Evolutionary conservation across 768 basidiomycete genomes (phyloP).

Genomic region (Tulasnella sp.): DNA sequence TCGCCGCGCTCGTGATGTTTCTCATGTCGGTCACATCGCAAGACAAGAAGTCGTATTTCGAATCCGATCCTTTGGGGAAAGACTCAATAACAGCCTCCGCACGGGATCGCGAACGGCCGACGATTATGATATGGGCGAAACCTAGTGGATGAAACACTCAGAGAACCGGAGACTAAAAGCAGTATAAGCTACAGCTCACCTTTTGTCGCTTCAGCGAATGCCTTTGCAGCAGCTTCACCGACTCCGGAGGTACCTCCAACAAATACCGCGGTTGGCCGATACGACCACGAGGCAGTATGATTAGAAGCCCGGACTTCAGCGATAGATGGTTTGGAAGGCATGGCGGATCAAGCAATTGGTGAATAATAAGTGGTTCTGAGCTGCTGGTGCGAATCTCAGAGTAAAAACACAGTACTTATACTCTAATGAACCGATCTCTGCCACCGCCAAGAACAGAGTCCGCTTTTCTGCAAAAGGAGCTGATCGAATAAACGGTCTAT

Average conservation of each 20-base stretch:
- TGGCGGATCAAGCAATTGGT: background rate
- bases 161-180: background rate
- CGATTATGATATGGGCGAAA: constrained; percentile 17
- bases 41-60: constrained; percentile 23
- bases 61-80: constrained; percentile 9
- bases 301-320: constrained; percentile 1
- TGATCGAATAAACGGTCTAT: background rate
- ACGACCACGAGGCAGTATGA: background rate
- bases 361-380: no score
- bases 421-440: background rate
- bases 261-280: constrained; percentile 14
- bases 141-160: background rate
- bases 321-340: background rate
- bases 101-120: constrained; percentile 16
- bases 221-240: constrained; percentile 9
- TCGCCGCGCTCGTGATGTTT: constrained; percentile 6
- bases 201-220: constrained; percentile 12
- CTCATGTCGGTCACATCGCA: constrained; percentile 22
- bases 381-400: background rate
- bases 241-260: constrained; percentile 16
- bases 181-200: background rate
- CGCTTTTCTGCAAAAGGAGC: background rate
- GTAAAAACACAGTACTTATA: background rate
- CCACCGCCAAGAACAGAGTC: background rate
- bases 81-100: constrained; percentile 17